Percentiles rank a stretch among this genome's conserved stretches.
phyloP scores from a whole-genome alignment of 1,284 basidiomycete species.

The Ustilago bromivora region DNA sequence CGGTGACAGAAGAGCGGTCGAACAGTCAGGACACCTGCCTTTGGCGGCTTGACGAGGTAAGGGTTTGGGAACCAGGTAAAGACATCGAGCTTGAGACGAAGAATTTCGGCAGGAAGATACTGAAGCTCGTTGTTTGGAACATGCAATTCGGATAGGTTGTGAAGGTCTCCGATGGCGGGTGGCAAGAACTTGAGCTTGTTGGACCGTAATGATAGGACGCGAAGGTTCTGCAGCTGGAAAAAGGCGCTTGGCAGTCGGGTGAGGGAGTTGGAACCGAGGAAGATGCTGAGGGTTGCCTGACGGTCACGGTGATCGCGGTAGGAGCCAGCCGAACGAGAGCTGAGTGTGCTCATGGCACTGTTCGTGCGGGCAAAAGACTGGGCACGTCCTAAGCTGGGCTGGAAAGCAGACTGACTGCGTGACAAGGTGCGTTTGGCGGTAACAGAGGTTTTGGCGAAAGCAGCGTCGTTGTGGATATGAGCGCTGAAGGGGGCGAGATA shows the following conservation, averaged over 20 bases:
- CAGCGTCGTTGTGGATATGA: constrained; percentile 32
- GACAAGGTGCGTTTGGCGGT: constrained; percentile 22
- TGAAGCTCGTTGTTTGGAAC: constrained; percentile 60
- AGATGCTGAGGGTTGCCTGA: constrained; percentile 52
- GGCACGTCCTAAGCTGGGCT: constrained; percentile 26
- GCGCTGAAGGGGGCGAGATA: constrained; percentile 48
- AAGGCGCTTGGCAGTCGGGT: constrained; percentile 63
- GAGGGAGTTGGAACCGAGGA: constrained; percentile 55
- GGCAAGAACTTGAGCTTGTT: constrained; percentile 64
- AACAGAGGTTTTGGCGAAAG: constrained; percentile 2
- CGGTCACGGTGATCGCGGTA: constrained; percentile 44
- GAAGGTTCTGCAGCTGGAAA: constrained; percentile 64
- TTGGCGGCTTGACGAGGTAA: constrained; percentile 49
- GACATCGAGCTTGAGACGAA: constrained; percentile 58
- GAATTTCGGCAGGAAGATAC: constrained; percentile 65
- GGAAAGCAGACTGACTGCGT: constrained; percentile 44
- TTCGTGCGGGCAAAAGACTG: constrained; percentile 40
- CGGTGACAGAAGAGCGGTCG: constrained; percentile 38
- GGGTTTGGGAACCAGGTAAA: constrained; percentile 66
- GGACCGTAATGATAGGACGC: constrained; percentile 65
- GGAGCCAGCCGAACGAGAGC: constrained; percentile 38
- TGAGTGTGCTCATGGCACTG: constrained; percentile 34
- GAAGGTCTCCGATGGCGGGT: constrained; percentile 62
- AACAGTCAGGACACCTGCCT: constrained; percentile 35
- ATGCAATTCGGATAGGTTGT: constrained; percentile 62